Base-by-base conservation (phyloP, 352 stramenopile genomes). In the Phytophthora palmivora region DNA sequence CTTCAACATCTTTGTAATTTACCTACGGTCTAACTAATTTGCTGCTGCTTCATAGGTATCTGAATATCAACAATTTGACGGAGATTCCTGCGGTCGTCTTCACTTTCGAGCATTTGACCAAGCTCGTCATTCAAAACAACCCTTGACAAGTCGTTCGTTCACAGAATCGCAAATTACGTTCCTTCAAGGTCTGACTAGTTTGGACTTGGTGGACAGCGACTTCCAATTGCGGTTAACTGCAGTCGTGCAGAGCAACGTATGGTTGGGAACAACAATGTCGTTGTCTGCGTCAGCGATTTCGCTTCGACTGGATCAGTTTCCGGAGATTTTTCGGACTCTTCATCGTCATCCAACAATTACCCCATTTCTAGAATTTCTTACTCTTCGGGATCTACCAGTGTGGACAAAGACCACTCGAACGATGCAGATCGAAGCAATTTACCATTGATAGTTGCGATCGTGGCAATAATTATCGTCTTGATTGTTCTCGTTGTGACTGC, bases 41-140 rank as follows among this genome's bases (percentile, higher is more conserved):
- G 26, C 19, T 48, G 3, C 8, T 38, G 46, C 11, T 47, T 11
- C 2, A 19, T 6, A 72, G 63, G 6, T 61, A 72, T 28, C 26
- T 72, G 26, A 57, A 53, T 24, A 32, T 9, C 22, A 72, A 68
- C 51, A 54, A 36, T 21, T 26, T 68, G 18, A 64, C 58, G 10
- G 51, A 60, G 38, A 68, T 72, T 22, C 63, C 63, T 18, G 22
- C 41, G 7, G 24, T 54, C 16, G 48, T 72, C 6, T 67, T 72
- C 34, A 58, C 50, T 22, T 46, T 72, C 5, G 36, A 41, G 32
- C 18, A 64, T 42, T 28, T 72, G 8, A 45, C 42, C 11, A 55
- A 58, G 4, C 32, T 72, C 19, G 53, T 9, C 5, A 62, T 67
- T 8, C 38, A 53, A 4, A 60, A 47, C 38, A 72, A 72, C 12